Evolutionary conservation across 352 stramenopile genomes (phyloP).

Genomic region (Phytophthora fragariae): DNA sequence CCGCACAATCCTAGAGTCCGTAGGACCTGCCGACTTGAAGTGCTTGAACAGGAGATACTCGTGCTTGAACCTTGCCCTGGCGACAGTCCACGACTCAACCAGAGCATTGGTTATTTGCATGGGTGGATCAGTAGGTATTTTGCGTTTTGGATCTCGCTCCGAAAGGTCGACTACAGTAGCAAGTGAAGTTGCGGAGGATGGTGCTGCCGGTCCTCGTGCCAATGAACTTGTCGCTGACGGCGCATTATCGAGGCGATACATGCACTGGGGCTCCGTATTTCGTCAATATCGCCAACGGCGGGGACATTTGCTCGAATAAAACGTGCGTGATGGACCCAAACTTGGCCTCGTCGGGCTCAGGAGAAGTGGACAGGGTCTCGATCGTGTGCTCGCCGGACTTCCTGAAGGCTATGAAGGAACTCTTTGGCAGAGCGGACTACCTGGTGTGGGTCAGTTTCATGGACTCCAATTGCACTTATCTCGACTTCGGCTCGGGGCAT

Average conservation of each 20-base stretch:
- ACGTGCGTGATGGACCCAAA: not conserved
- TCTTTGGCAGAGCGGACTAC: not conserved
- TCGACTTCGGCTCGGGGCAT: not conserved
- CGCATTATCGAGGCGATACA: not conserved
- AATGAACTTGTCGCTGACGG: not conserved
- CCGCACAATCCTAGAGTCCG: not conserved
- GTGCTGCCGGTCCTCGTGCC: not conserved
- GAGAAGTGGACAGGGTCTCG: not conserved
- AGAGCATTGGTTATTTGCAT: too few species aligned
- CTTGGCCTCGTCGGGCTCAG: not conserved
- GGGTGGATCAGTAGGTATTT: too few species aligned
- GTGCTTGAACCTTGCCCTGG: not conserved
- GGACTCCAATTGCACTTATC: not conserved
- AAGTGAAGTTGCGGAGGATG: not conserved
- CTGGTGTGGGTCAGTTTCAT: not conserved
- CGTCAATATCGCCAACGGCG: not conserved
- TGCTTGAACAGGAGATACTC: not conserved
- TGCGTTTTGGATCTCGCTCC: not conserved
- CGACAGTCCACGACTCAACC: not conserved
- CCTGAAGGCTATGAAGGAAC: not conserved
- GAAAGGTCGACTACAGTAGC: not conserved
- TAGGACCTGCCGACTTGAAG: not conserved
- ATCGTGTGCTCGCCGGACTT: not conserved
- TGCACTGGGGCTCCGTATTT: not conserved
- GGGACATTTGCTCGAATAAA: not conserved